A percentile compares a stretch with the other conserved stretches of the same genome.
phyloP scores from a whole-genome alignment of 805 yeast species.

The Candida pini region DNA sequence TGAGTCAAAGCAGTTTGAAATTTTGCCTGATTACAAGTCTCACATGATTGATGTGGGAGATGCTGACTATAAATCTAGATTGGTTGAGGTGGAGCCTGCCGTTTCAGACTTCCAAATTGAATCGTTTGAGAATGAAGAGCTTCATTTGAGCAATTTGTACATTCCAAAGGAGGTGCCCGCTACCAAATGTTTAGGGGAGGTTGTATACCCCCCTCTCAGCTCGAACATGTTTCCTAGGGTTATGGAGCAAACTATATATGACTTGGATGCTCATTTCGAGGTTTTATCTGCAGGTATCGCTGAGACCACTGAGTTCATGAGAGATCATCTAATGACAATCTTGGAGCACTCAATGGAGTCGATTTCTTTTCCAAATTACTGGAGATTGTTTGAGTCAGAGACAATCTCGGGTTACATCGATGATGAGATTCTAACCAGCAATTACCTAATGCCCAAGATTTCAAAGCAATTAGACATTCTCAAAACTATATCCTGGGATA shows the following conservation, averaged over 20 bases:
- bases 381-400: conserved; percentile 27
- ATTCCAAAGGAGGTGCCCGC: conserved; percentile 21
- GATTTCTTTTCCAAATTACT: conserved; percentile 18
- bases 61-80: conserved; percentile 1
- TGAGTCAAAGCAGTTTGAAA: too few relatives aligned
- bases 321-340: conserved; percentile 16
- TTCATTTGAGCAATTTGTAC: conserved; percentile 16
- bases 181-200: conserved; percentile 15
- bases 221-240: conserved; percentile 15
- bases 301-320: conserved; percentile 16
- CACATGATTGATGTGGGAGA: background rate
- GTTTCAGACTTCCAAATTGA: conserved; percentile 4
- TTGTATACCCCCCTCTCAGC: conserved; percentile 18
- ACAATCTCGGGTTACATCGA: conserved; percentile 13
- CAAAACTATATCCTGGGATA: too few relatives aligned
- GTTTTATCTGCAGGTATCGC: conserved; percentile 19
- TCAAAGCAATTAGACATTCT: background rate
- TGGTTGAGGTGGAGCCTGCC: conserved; percentile 1
- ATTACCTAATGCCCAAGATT: background rate
- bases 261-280: conserved; percentile 25
- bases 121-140: conserved; percentile 22
- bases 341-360: conserved; percentile 20
- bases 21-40: too few relatives aligned
- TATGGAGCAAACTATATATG: conserved; percentile 25
- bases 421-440: background rate